Base-by-base conservation (phyloP, 176 grass and related monocot genomes). In the Luzula sylvatica region DNA sequence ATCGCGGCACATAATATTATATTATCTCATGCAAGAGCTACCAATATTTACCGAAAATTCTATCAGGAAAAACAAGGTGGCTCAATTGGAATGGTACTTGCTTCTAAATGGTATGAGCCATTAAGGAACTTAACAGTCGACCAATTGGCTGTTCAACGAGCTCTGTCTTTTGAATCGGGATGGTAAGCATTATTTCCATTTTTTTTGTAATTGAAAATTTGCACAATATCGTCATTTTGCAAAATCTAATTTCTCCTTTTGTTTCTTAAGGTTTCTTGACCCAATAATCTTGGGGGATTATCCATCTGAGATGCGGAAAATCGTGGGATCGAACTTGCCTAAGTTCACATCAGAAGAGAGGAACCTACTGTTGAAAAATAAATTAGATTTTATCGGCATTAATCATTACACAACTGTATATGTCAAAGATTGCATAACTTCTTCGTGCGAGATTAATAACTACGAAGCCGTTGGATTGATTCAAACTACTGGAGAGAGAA, bases 1-100 rank as follows among this genome's bases (percentile, higher is more conserved):
- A 35, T 69, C 65, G 79, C 38, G 23, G 83, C 47, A 15, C 83
- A 94, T 47, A 87, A 83, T 57, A 75, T 83, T 15, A 78, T 94
- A 57, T 28, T 94, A 28, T 76, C 88, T 9, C 83, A 87, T 66
- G 88, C 69, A 47, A 80, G 55, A 23, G 44, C 65, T 21, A 69
- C 80, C 15, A 56, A 80, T 15, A 59, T 87, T 42, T 87, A 87
- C 42, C 81, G 65, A 59, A 77, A 58, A 51, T 58, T 61, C 47
- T 87, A 87, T 54, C 65, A 82, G 76, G 61, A 30, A 41, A 75
- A 71, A 42, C 83, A 82, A 73, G 68, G 64, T 8, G 77, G 83
- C 28, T 81, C 63, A 3, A 68, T 87, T 60, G 83, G 83, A 25
- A 55, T 87, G 8, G 59, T 79, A 8, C 11, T 77, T 44, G 5